Evolutionary conservation across 2,329 filamentous ascomycete species (phyloP).

Genomic region (Gaeumannomyces tritici): DNA sequence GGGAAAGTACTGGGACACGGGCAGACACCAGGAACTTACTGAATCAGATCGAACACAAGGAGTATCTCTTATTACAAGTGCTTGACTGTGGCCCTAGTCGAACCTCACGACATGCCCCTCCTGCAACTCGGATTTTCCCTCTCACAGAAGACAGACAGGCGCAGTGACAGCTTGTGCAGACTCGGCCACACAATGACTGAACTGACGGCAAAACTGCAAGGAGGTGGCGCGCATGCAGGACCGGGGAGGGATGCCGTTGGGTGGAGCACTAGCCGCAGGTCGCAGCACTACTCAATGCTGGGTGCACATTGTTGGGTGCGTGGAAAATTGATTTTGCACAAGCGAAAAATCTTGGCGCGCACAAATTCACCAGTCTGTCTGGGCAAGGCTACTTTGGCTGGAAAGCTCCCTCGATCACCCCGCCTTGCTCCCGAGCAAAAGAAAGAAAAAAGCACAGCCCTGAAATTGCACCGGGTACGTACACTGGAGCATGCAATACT

Average conservation of each 20-base stretch:
- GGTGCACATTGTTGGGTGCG: neutral
- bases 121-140: neutral
- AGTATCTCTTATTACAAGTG: too few relatives aligned
- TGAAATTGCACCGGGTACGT: neutral
- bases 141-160: neutral
- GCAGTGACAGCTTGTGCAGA: neutral
- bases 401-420: neutral
- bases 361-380: constrained; percentile 2
- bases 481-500: neutral
- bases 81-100: neutral
- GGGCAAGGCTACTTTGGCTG: neutral
- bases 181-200: neutral
- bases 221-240: neutral
- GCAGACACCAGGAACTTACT: neutral
- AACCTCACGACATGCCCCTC: neutral
- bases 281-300: too few relatives aligned
- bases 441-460: neutral
- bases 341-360: constrained; percentile 7
- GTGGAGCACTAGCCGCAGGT: neutral
- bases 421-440: neutral
- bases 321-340: constrained; percentile 8
- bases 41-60: neutral
- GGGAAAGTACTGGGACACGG: too few relatives aligned
- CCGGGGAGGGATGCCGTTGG: too few relatives aligned
- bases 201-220: neutral